A percentile compares a stretch with the other conserved stretches of the same genome.
phyloP scores from a whole-genome alignment of 164 flowering plant genomes.

The Nelumbo lutea region DNA sequence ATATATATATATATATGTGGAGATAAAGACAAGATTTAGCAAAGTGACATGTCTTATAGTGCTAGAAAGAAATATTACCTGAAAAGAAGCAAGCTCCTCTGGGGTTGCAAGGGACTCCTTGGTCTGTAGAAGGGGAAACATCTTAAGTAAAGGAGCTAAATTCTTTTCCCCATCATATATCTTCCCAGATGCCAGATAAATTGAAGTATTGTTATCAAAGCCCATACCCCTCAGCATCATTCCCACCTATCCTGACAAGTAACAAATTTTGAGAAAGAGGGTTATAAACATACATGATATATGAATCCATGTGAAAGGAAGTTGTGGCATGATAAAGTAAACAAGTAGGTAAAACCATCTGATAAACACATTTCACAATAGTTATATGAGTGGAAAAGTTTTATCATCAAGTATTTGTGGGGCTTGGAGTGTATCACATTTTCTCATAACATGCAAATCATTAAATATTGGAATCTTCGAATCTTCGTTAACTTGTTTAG shows the following conservation, averaged over 20 bases:
- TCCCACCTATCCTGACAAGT: slow-evolving; percentile 66
- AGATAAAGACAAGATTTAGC: background rate
- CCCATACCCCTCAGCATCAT: slow-evolving; percentile 95
- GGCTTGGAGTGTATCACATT: too few species aligned
- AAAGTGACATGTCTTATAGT: background rate
- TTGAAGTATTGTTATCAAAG: slow-evolving; percentile 59
- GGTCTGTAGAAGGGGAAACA: slow-evolving; percentile 72
- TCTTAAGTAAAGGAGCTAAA: slow-evolving; percentile 53
- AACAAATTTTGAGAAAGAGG: slow-evolving; percentile 12
- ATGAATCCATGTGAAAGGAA: background rate
- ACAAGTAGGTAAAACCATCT: too few species aligned
- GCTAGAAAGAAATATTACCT: slow-evolving; percentile 29
- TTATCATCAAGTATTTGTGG: too few species aligned
- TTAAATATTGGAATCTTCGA: too few species aligned
- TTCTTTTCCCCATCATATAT: slow-evolving; percentile 54
- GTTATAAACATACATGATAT: slow-evolving; percentile 9
- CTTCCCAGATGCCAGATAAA: slow-evolving; percentile 77
- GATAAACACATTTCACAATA: too few species aligned
- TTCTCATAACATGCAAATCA: too few species aligned
- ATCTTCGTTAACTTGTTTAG: too few species aligned
- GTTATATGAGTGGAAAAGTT: too few species aligned
- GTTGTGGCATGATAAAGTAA: background rate
- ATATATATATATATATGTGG: background rate
- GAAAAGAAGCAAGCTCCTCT: slow-evolving; percentile 61
- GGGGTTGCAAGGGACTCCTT: slow-evolving; percentile 66